Evolutionary conservation across 805 yeast genomes (phyloP).

Genomic region (Cyberlindnera sargentensis): DNA sequence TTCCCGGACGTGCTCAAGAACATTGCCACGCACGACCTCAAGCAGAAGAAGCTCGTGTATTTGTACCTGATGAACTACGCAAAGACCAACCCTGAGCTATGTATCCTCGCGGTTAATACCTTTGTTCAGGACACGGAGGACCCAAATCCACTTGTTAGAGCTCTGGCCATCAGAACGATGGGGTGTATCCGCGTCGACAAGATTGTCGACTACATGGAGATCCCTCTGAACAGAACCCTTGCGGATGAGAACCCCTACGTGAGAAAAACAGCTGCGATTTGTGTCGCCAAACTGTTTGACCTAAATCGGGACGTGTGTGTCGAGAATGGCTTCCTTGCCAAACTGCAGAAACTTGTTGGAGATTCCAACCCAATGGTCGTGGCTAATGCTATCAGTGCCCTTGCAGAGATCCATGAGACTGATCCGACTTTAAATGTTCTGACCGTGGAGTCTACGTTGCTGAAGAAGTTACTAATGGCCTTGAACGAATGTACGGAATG

Average conservation of each 20-base stretch:
- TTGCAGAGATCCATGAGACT: constrained; percentile 73
- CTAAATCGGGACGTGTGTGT: constrained; percentile 72
- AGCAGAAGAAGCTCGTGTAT: constrained; percentile 93
- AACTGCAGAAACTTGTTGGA: constrained; percentile 56
- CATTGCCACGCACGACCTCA: constrained; percentile 93
- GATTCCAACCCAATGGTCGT: constrained; percentile 97
- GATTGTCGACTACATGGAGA: constrained; percentile 91
- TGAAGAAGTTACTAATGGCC: constrained; percentile 67
- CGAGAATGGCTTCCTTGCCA: constrained; percentile 79
- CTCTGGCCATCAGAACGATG: constrained; percentile 97
- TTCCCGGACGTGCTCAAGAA: constrained; percentile 96
- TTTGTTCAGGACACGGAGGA: constrained; percentile 93
- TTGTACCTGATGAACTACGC: constrained; percentile 96
- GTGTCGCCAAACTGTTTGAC: constrained; percentile 93
- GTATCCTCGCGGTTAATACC: constrained; percentile 93
- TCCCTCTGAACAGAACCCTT: constrained; percentile 78
- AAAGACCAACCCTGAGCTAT: constrained; percentile 89
- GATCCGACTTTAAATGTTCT: constrained; percentile 47
- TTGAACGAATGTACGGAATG: constrained; percentile 97
- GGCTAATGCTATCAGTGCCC: constrained; percentile 84
- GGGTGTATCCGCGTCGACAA: constrained; percentile 95
- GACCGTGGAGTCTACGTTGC: constrained; percentile 32
- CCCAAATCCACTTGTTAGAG: constrained; percentile 92
- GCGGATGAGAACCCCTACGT: constrained; percentile 95
- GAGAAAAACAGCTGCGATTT: constrained; percentile 93